Evolutionary conservation across 164 flowering plant genomes (phyloP).

Genomic region (Nelumbo lutea): DNA sequence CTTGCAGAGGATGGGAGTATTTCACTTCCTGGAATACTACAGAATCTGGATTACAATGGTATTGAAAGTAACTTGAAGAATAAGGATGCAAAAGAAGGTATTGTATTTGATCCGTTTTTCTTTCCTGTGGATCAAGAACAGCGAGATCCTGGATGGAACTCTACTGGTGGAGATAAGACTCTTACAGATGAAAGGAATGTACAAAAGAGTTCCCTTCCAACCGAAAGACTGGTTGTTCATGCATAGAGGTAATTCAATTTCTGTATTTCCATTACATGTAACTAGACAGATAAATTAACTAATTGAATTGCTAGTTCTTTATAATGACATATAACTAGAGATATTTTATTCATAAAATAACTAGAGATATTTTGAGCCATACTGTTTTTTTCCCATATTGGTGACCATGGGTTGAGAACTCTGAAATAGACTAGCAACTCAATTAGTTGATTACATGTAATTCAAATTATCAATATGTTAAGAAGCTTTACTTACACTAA

Average conservation of each 20-base stretch:
- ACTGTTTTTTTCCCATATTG: no score
- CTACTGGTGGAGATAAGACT: conserved; percentile 5
- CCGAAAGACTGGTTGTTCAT: conserved; percentile 8
- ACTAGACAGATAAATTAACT: no score
- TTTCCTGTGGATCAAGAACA: conserved; percentile 18
- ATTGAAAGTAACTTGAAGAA: conserved; percentile 46
- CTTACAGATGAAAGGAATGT: conserved; percentile 13
- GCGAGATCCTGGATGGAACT: conserved; percentile 11
- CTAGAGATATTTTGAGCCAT: no score
- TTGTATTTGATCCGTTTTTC: conserved; percentile 20
- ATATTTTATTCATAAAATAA: no score
- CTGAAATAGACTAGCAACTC: no score
- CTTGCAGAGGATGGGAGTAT: conserved; percentile 24
- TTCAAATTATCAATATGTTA: no score
- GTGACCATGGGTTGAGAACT: no score
- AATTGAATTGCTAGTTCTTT: no score
- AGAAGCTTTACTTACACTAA: no score
- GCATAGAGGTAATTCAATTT: conserved; percentile 18
- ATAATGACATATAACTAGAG: no score
- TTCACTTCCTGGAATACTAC: conserved; percentile 32
- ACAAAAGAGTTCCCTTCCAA: conserved; percentile 14
- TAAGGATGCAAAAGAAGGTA: conserved; percentile 29
- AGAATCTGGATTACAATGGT: conserved; percentile 50
- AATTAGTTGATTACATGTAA: no score
- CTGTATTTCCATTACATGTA: background rate